phyloP scores from a whole-genome alignment of 148 eudicot genomes.

The Polygonum aviculare region DNA sequence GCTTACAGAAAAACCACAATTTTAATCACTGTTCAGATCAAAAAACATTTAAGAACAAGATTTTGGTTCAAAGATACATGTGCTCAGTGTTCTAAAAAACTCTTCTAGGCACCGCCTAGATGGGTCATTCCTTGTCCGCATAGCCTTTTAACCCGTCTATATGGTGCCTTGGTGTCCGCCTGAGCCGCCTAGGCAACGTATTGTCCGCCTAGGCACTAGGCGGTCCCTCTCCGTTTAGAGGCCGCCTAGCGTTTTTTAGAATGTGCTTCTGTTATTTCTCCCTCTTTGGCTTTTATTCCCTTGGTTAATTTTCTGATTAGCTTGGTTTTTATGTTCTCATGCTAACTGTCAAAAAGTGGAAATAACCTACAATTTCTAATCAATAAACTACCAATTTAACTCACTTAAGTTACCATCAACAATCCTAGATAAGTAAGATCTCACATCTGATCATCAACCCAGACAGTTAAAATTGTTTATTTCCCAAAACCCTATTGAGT shows the following conservation, averaged over 20 bases:
- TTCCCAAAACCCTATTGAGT: neutral
- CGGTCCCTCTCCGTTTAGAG: too few species aligned
- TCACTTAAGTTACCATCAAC: neutral
- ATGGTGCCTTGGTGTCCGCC: too few species aligned
- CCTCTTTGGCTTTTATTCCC: neutral
- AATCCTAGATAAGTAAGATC: neutral
- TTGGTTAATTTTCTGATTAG: neutral
- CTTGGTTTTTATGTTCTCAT: neutral
- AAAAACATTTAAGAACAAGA: too few species aligned
- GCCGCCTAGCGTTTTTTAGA: too few species aligned
- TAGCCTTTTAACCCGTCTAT: too few species aligned
- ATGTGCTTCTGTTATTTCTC: neutral
- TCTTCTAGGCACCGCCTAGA: too few species aligned
- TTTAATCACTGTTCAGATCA: neutral
- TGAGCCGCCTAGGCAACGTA: too few species aligned
- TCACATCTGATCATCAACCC: neutral
- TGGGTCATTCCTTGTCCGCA: too few species aligned
- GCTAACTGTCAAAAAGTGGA: neutral
- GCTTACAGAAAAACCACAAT: constrained; percentile 10
- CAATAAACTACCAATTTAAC: neutral
- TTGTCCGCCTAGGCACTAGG: too few species aligned
- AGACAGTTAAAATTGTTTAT: neutral
- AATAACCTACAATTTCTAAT: neutral
- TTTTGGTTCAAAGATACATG: too few species aligned
- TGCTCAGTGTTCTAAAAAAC: too few species aligned